phyloP scores from a whole-genome alignment of 495 filamentous ascomycete genomes.

The Penicillium paradoxum region DNA sequence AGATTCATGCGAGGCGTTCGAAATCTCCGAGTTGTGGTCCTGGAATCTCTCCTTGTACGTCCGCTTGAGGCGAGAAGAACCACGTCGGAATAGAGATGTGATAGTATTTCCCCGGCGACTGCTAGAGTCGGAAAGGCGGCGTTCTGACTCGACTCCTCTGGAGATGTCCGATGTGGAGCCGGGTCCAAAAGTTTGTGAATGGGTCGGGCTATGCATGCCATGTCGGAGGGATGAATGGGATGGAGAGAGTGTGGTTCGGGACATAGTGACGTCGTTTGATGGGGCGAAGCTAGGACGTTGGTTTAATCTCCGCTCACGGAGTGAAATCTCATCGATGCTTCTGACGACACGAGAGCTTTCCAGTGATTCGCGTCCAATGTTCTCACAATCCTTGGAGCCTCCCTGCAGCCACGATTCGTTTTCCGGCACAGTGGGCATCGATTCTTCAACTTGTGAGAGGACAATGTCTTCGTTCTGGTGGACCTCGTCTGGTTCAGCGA shows the following conservation, averaged over 20 bases:
- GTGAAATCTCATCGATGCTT: constrained; percentile 36
- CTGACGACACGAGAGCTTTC: constrained; percentile 35
- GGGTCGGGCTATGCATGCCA: constrained; percentile 43
- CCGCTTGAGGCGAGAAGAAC: constrained; percentile 52
- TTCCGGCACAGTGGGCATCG: constrained; percentile 4
- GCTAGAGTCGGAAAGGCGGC: constrained; percentile 47
- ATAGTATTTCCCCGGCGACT: constrained; percentile 42
- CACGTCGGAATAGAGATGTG: constrained; percentile 71
- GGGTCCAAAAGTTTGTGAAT: constrained; percentile 52
- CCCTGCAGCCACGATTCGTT: constrained; percentile 33
- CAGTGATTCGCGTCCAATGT: constrained; percentile 23
- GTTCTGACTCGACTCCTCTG: constrained; percentile 33
- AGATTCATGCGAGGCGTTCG: constrained; percentile 83
- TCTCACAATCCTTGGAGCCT: constrained; percentile 25
- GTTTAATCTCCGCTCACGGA: constrained; percentile 30
- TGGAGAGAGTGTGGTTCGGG: constrained; percentile 52
- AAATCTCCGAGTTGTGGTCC: constrained; percentile 54
- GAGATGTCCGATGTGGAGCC: constrained; percentile 45
- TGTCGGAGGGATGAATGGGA: constrained; percentile 52
- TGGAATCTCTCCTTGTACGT: constrained; percentile 53
- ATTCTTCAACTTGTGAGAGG: constrained; percentile 1
- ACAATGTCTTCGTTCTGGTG: background rate
- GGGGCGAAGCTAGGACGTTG: constrained; percentile 35
- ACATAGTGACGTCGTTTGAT: constrained; percentile 45
- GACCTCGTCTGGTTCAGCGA: background rate